These are phyloP conservation scores for Penicillium manginii DNA, from an alignment of 495 filamentous ascomycete species.

Conservation along the genomic window DNA sequence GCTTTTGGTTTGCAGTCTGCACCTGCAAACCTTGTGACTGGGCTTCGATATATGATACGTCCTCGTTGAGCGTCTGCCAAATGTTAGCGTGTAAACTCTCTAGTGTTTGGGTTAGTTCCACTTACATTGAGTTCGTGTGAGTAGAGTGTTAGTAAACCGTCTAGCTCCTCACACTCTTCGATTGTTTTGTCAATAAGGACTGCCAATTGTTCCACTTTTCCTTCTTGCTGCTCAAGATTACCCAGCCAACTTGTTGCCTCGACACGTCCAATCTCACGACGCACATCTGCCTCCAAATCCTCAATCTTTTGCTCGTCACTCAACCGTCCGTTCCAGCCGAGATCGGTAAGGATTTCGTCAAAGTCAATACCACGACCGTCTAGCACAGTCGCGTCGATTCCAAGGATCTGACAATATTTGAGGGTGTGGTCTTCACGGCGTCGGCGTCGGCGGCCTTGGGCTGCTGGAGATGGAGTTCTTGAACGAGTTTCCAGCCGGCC, in stretches of 20 bases:
- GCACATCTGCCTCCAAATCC: conserved; percentile 78
- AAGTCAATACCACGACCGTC: conserved; percentile 72
- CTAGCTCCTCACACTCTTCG: conserved; percentile 91
- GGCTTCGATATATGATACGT: conserved; percentile 95
- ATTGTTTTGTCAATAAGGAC: conserved; percentile 84
- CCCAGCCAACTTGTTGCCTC: conserved; percentile 93
- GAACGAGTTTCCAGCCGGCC: conserved; percentile 32
- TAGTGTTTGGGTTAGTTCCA: background rate
- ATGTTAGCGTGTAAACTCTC: conserved; percentile 31
- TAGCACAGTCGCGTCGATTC: conserved; percentile 70
- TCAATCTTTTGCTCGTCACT: conserved; percentile 75
- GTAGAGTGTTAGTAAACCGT: conserved; percentile 90
- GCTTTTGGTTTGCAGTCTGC: conserved; percentile 94
- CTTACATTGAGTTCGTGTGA: conserved; percentile 87
- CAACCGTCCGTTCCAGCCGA: conserved; percentile 84
- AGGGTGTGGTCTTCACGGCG: conserved; percentile 72
- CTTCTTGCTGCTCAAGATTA: conserved; percentile 86
- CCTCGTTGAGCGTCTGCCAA: conserved; percentile 84
- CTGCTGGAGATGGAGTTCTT: conserved; percentile 44
- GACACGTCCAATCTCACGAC: conserved; percentile 83
- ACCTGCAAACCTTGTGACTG: conserved; percentile 96
- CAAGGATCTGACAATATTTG: conserved; percentile 77
- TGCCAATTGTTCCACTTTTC: conserved; percentile 80
- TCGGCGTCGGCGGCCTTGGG: conserved; percentile 57
- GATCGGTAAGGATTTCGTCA: conserved; percentile 78